Evolutionary conservation across 2,329 filamentous ascomycete genomes (phyloP), one percentile per base, ranked within the genome.

Genomic region (Colletotrichum limetticola): DNA sequence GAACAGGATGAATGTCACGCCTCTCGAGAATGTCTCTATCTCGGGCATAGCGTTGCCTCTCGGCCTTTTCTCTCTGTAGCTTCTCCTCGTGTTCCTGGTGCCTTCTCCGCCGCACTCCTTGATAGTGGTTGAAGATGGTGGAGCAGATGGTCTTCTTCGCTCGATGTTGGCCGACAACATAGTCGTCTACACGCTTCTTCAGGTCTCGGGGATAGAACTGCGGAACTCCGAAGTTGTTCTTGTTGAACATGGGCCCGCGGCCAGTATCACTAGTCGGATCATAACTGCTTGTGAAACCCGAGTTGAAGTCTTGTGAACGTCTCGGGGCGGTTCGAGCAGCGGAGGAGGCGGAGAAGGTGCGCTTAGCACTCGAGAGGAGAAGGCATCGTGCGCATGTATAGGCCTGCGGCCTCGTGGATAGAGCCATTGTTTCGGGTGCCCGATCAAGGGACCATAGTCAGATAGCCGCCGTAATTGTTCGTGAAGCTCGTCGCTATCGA

Each of bases 81-180:
- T 85, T 84, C 66, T 91, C 89, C 71, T 88, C 85, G 30, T 94
- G 91, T 78, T 98, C 95, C 67, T 95, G 91, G 76, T 97, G 91
- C 72, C 92, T 91, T 61, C 95, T 88, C 78, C 95, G 89, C 28
- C 95, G 92, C 72, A 98, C 90, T 59, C 94, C 91, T 82, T 98
- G 95, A 80, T 98, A 98, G 81, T 99, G 97, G 80, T 98, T 98
- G 85, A 97, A 98, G 32, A 99, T 94, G 7, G 96, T 95, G 4
- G 96, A 93, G 75, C 95, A 97, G 75, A 98, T 91, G 16, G 95
- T 94, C 82, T 97, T 97, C 87, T 99, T 97, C 19, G 97, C 95
- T 72, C 95, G 91, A 76, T 98, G 95, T 82, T 99, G 97, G 53
- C 96, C 97, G 4, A 99, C 96, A 1, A 99, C 96, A 81, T 97